These are phyloP conservation scores for Williopsis jadinii DNA, from an alignment of 1,139 yeast species.

Conservation along the genomic window DNA sequence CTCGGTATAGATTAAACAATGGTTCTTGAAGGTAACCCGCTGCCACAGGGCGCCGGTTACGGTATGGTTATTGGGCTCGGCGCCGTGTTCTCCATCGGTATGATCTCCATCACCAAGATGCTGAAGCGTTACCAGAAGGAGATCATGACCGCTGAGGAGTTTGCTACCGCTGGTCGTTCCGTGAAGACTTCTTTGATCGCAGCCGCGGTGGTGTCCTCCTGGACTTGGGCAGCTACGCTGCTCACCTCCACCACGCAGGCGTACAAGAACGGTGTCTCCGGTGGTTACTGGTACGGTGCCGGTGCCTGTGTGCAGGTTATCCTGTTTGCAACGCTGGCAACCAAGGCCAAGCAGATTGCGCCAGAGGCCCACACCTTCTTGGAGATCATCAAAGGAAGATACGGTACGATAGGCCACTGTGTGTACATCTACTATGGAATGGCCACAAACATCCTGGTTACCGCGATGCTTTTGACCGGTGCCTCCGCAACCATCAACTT, in stretches of 20 bases:
- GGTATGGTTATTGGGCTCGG: constrained; percentile 89
- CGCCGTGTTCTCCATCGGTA: constrained; percentile 68
- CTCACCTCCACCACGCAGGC: constrained; percentile 74
- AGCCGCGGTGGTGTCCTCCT: constrained; percentile 81
- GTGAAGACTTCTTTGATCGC: constrained; percentile 78
- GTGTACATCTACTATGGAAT: constrained; percentile 72
- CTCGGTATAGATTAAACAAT: too few species aligned
- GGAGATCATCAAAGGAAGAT: constrained; percentile 61
- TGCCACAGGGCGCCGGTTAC: constrained; percentile 57
- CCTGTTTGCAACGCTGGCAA: constrained; percentile 65
- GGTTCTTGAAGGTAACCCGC: constrained; percentile 12
- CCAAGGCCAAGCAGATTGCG: constrained; percentile 64
- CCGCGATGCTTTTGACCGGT: constrained; percentile 82
- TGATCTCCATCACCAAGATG: constrained; percentile 66
- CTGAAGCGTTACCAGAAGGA: constrained; percentile 73
- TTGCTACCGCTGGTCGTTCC: constrained; percentile 80
- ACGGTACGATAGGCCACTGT: constrained; percentile 62
- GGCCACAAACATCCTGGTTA: constrained; percentile 81
- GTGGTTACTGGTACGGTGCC: constrained; percentile 68
- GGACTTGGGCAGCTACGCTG: constrained; percentile 94
- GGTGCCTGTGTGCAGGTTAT: constrained; percentile 68
- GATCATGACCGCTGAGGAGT: constrained; percentile 82
- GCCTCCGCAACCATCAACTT: constrained; percentile 76
- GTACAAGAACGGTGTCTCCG: constrained; percentile 69
- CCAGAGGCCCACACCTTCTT: constrained; percentile 74